Evolutionary conservation across 23 red algal species (phyloP), one percentile per base, ranked within the genome.

Genomic region (Cyanidiococcus yangmingshanensis): DNA sequence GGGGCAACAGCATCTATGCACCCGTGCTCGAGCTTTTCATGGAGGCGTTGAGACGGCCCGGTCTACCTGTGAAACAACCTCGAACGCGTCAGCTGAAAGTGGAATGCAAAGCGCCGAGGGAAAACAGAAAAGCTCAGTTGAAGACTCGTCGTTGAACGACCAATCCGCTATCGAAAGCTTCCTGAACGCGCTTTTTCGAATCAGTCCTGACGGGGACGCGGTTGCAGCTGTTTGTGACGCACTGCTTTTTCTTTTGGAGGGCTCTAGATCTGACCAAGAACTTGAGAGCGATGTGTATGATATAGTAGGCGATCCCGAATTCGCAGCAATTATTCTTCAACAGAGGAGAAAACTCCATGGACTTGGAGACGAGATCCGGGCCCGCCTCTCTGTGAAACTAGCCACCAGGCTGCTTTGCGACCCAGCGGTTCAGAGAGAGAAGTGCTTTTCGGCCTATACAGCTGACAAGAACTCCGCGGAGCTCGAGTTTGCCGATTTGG

Each of bases 281-380:
- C 1, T 81, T 17, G 45, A 81, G 25, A 58, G 68, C 18, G 58
- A 81, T 21, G 24, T 81, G 12, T 81, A 12, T 41, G 78, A 81
- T 81, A 7, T 81, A 2, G n/a, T 59, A 29, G 78, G 38, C 0
- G 50, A 81, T 59, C 59, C 59, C 38, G 78, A 81, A 1, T 1
- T 57, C 34, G 41, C 68, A 32, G 59, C 78, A 24, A 0, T 25
- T 16, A 40, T 81, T 16, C 68, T 81, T 35, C 2, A 81, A 30
- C n/a, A 18, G 39, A 7, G 78, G 7, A 15, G 37, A 31, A n/a
- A 59, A 3, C n/a, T 81, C 17, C 40, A 50, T 3, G 3, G 75
- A 7, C 29, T 50, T 29, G 21, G 45, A 15, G 21, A 21, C 45
- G 7, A 7, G 12, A 54, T 54, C 7, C 7, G 45, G 21, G 45